A percentile compares a stretch with the other conserved stretches of the same genome.
phyloP scores from a whole-genome alignment of 2,329 filamentous ascomycete species.

The Botrytis hyacinthi region DNA sequence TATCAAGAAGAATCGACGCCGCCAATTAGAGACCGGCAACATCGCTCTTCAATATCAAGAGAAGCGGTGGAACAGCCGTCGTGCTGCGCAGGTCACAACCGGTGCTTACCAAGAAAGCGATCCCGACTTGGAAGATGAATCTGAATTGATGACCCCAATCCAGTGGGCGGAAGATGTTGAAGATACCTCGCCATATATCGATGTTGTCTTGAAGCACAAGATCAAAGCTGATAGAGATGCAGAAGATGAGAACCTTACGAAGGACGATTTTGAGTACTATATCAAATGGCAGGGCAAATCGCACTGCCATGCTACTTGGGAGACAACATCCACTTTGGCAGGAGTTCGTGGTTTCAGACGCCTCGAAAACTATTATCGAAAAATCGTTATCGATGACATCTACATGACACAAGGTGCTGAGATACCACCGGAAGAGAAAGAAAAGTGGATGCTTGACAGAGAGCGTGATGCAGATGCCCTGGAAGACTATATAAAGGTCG shows the following conservation, averaged over 20 bases:
- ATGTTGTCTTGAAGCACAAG: slow-evolving; percentile 85
- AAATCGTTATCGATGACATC: slow-evolving; percentile 76
- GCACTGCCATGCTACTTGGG: slow-evolving; percentile 95
- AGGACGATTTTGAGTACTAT: slow-evolving; percentile 82
- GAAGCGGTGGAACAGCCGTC: slow-evolving; percentile 87
- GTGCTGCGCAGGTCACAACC: slow-evolving; percentile 69
- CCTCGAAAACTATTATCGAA: slow-evolving; percentile 92
- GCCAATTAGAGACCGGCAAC: slow-evolving; percentile 65
- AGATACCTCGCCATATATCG: slow-evolving; percentile 81
- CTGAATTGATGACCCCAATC: slow-evolving; percentile 62
- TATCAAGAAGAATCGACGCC: slow-evolving; percentile 76
- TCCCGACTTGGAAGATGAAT: slow-evolving; percentile 62
- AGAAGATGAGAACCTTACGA: slow-evolving; percentile 52
- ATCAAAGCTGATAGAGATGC: slow-evolving; percentile 66
- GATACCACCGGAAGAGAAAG: slow-evolving; percentile 77
- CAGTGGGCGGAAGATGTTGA: slow-evolving; percentile 70
- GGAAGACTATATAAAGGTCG: slow-evolving; percentile 86
- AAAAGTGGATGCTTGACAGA: slow-evolving; percentile 93
- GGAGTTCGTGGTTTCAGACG: slow-evolving; percentile 82
- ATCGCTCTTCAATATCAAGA: slow-evolving; percentile 68
- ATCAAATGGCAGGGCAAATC: slow-evolving; percentile 98
- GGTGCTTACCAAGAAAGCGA: slow-evolving; percentile 67
- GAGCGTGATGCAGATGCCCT: slow-evolving; percentile 87
- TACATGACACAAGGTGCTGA: slow-evolving; percentile 72
- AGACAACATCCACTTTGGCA: slow-evolving; percentile 70